Evolutionary conservation across 2,329 filamentous ascomycete genomes (phyloP).

Genomic region (Eutypella sp.): DNA sequence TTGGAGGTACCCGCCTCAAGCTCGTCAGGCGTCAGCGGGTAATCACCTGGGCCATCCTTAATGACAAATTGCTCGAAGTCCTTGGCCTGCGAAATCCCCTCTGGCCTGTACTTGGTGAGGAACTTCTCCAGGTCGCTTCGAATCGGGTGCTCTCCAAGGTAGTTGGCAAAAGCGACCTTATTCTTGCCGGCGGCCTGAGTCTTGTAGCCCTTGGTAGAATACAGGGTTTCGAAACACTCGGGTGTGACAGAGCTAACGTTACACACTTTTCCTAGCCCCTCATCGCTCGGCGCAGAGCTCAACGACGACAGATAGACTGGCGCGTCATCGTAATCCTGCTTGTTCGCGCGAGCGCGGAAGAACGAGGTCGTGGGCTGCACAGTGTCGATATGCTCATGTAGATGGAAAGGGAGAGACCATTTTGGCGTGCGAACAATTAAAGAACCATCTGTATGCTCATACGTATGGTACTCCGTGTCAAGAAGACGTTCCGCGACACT

Average conservation of each 20-base stretch:
- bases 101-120: constrained; percentile 31
- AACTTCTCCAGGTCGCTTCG: constrained; percentile 36
- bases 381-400: constrained; percentile 54
- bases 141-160: constrained; percentile 41
- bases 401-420: constrained; percentile 54
- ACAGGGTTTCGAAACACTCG: constrained; percentile 48
- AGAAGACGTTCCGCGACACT: constrained; percentile 47
- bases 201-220: constrained; percentile 49
- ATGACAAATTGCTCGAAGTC: constrained; percentile 30
- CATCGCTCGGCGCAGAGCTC: constrained; percentile 25
- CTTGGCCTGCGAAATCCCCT: constrained; percentile 26
- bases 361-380: constrained; percentile 59
- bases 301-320: constrained; percentile 23
- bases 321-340: constrained; percentile 24
- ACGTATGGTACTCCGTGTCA: constrained; percentile 47
- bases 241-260: constrained; percentile 48
- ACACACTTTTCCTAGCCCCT: constrained; percentile 31
- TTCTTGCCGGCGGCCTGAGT: constrained; percentile 37
- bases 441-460: constrained; percentile 49
- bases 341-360: constrained; percentile 35
- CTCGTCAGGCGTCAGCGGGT: constrained; percentile 19
- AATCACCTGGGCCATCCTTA: constrained; percentile 26
- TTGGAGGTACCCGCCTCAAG: constrained; percentile 17
- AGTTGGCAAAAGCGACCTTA: constrained; percentile 41
- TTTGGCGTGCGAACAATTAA: constrained; percentile 45